Evolutionary conservation across 805 yeast genomes (phyloP).

Genomic region (Ogataea glucozyma): DNA sequence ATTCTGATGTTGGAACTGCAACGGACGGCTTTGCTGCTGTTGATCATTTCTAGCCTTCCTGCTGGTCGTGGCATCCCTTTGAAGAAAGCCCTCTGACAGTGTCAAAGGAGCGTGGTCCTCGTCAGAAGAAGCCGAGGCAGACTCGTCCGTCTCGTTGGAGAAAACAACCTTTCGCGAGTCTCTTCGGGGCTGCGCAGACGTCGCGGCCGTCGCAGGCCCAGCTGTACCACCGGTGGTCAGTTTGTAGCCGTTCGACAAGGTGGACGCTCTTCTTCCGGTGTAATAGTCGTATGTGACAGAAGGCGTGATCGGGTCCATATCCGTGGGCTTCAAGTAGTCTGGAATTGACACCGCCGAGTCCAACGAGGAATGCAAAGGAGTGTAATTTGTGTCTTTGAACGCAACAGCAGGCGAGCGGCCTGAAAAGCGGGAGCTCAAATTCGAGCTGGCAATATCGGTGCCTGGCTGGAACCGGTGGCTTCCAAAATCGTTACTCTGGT

Average conservation of each 20-base stretch:
- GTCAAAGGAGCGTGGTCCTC: conserved; percentile 1
- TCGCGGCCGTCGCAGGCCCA: not conserved
- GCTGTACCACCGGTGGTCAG: conserved; percentile 1
- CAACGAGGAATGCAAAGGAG: conserved; percentile 18
- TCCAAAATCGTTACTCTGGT: not conserved
- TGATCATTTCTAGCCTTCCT: not conserved
- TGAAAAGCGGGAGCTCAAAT: no score
- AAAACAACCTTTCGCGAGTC: conserved; percentile 20
- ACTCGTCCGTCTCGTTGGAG: conserved; percentile 17
- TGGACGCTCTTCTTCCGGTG: conserved; percentile 12
- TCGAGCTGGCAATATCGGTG: conserved; percentile 1
- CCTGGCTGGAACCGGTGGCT: not conserved
- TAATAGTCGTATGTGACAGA: conserved; percentile 19
- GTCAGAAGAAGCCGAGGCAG: conserved; percentile 12
- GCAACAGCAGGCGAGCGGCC: conserved; percentile 6
- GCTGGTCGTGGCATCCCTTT: not conserved
- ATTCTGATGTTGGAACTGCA: not conserved
- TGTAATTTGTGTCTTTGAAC: conserved; percentile 17
- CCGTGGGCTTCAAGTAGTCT: conserved; percentile 23
- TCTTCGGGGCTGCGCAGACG: conserved; percentile 12
- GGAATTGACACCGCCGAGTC: conserved; percentile 31
- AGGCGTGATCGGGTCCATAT: conserved; percentile 27
- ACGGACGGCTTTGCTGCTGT: not conserved
- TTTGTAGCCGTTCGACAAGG: conserved; percentile 7
- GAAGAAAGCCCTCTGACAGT: not conserved